These are phyloP conservation scores for Arctium lappa DNA, from an alignment of 129 eudicot species.

Conservation along the genomic window DNA sequence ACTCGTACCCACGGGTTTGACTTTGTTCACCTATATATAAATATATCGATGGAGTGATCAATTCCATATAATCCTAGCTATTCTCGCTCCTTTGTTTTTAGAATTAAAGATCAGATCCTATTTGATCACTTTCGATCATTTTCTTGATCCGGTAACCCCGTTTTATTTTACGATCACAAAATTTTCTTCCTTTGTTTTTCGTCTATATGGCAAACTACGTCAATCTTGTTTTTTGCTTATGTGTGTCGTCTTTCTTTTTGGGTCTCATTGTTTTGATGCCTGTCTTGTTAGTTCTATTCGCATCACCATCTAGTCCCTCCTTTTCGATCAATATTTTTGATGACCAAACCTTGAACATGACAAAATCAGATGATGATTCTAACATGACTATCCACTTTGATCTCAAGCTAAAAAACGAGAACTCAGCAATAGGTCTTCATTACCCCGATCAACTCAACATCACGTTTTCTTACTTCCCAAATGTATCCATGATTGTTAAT, in stretches of 20 bases:
- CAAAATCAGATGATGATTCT: neutral
- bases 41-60: neutral
- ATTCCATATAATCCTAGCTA: neutral
- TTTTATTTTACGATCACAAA: neutral
- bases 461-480: constrained; percentile 31
- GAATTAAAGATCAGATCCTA: neutral
- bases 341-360: constrained; percentile 16
- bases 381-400: constrained; percentile 17
- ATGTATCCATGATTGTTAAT: constrained; percentile 20
- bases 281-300: neutral
- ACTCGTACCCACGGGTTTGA: neutral
- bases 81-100: neutral
- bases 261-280: constrained; percentile 11
- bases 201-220: neutral
- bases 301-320: constrained; percentile 2
- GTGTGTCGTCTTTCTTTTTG: neutral
- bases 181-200: neutral
- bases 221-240: neutral
- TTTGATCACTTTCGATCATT: neutral
- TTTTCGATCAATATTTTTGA: constrained; percentile 22
- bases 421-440: constrained; percentile 21
- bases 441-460: constrained; percentile 22
- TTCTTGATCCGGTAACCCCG: neutral
- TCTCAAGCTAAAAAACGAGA: constrained; percentile 18
- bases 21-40: neutral